These are phyloP conservation scores for Paxillus involutus DNA, from an alignment of 768 basidiomycete species.

Conservation along the genomic window DNA sequence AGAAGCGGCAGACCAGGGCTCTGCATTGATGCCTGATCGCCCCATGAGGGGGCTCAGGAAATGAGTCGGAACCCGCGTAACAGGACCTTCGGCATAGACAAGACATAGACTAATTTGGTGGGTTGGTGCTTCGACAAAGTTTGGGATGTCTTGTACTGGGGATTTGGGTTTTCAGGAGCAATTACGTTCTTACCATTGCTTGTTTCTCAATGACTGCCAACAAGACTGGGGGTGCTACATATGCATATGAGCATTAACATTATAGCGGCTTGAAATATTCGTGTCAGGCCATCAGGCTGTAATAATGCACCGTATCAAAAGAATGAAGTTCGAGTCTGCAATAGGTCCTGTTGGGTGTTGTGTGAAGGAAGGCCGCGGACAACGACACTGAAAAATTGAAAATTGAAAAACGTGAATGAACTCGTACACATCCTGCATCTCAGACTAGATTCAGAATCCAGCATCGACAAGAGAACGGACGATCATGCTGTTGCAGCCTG, in stretches of 20 bases:
- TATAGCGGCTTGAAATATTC: not conserved
- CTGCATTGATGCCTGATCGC: too few relatives aligned
- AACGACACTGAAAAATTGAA: not conserved
- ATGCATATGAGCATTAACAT: not conserved
- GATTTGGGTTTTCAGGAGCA: too few relatives aligned
- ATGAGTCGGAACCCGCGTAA: too few relatives aligned
- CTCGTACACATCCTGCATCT: constrained; percentile 2
- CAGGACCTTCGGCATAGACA: too few relatives aligned
- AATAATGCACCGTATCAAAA: constrained; percentile 10
- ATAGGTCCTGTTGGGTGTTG: not conserved
- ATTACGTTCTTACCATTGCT: too few relatives aligned
- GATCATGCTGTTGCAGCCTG: not conserved
- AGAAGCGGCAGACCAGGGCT: too few relatives aligned
- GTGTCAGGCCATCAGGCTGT: constrained; percentile 2
- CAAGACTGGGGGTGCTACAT: not conserved
- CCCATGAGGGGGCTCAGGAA: too few relatives aligned
- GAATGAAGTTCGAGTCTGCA: not conserved
- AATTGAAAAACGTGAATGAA: constrained; percentile 1
- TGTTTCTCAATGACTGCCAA: too few relatives aligned
- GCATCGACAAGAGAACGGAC: too few relatives aligned
- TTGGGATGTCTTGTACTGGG: too few relatives aligned
- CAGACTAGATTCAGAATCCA: not conserved
- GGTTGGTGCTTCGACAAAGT: too few relatives aligned
- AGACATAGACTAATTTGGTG: too few relatives aligned
- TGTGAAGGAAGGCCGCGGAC: not conserved